Evolutionary conservation across 2,329 filamentous ascomycete genomes (phyloP), one percentile per base, ranked within the genome.

Genomic region (Aspergillus sp.): DNA sequence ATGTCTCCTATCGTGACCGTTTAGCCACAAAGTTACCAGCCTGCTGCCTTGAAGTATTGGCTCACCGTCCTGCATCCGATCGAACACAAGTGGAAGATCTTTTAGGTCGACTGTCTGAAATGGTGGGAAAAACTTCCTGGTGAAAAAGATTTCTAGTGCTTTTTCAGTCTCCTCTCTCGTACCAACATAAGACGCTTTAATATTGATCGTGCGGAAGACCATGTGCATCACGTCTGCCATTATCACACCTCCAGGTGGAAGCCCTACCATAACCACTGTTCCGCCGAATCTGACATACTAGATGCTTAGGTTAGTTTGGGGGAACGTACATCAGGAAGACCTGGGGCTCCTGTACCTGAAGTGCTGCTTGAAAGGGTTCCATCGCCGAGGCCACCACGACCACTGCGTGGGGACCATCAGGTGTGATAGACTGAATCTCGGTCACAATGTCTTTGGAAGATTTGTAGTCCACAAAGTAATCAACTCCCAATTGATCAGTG

Each of bases 301-400:
- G 33, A 87, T 6, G 4, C 8, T 22, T 1, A 17, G n/a, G 17
- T 19, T 33, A 30, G n/a, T 7, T 7, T 6, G 22, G 20, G 2
- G 4, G 3, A 17, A 35, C n/a, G 2, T 35, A 4, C n/a, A 35
- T 3, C 11, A 3, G 7, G 32, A 84, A 45, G 6, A 30, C 9
- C 13, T n/a, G n/a, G 33, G 26, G 17, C 24, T 8, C 4, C 22
- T 33, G 22, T 22, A 55, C 53, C 47, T 58, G 47, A 4, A 50
- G 43, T 9, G 92, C 92, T 76, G 96, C 90, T 76, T 95, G 89
- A 84, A 96, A 96, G 44, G 92, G 91, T 79, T 86, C 89, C 81
- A 95, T 90, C 61, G 79, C 82, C 40, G 90, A 89, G 55, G 91
- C 90, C 51, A 96, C 83, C 41, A 96, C 79, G 59, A 96, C 79